These are phyloP conservation scores for Piromyces finnis DNA, from an alignment of 192 early-diverging fungal genomes.

Conservation along the genomic window DNA sequence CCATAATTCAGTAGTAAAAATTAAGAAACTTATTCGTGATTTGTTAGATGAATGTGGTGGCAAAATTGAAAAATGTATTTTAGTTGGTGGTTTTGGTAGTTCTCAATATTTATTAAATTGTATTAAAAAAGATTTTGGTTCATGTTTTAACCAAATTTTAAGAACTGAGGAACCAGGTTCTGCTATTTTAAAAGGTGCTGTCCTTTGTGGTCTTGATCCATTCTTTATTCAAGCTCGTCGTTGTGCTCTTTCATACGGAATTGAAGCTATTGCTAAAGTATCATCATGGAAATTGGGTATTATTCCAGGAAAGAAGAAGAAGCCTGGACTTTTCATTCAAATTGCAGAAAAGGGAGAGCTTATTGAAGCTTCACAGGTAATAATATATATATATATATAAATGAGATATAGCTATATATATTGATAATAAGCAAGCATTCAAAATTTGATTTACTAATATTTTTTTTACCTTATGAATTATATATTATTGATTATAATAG, in stretches of 20 bases:
- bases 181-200: slow-evolving; percentile 1
- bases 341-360: not conserved
- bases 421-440: too few species aligned
- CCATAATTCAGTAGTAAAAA: not conserved
- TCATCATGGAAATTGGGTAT: not conserved
- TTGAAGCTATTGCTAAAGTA: not conserved
- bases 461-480: too few species aligned
- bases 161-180: not conserved
- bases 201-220: not conserved
- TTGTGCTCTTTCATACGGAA: not conserved
- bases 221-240: not conserved
- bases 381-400: too few species aligned
- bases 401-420: too few species aligned
- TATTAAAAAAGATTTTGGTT: not conserved
- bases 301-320: not conserved
- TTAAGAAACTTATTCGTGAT: not conserved
- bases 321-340: not conserved
- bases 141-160: not conserved
- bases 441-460: too few species aligned
- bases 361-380: not conserved
- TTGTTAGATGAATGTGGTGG: not conserved
- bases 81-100: not conserved
- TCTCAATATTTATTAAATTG: not conserved
- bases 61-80: not conserved
- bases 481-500: too few species aligned